phyloP scores from a whole-genome alignment of 202 grass and related monocot genomes.

The Panicum virgatum region DNA sequence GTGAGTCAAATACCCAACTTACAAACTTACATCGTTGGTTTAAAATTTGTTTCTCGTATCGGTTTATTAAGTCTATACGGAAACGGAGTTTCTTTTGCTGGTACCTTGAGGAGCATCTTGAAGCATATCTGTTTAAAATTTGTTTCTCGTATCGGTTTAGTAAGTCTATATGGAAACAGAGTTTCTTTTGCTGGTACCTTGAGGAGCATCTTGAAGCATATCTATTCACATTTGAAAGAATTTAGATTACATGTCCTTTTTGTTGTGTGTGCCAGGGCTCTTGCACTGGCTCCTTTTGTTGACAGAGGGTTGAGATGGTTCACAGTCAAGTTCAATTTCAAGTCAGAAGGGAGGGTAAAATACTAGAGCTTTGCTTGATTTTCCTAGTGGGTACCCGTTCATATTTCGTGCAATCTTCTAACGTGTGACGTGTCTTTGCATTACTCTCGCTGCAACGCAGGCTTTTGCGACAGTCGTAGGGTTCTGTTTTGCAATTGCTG shows the following conservation, averaged over 20 bases:
- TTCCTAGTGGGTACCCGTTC: not conserved
- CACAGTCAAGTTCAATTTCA: constrained; percentile 79
- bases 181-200: not conserved
- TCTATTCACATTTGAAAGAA: not conserved
- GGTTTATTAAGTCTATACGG: not conserved
- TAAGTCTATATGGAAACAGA: not conserved
- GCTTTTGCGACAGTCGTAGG: constrained; percentile 71
- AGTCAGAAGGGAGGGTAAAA: constrained; percentile 78
- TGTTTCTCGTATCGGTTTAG: not conserved
- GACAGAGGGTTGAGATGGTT: constrained; percentile 87
- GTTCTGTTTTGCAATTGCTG: constrained; percentile 63
- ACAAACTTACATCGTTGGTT: not conserved
- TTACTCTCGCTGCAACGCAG: constrained; percentile 43
- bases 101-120: not conserved
- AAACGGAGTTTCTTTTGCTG: not conserved
- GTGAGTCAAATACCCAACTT: constrained; percentile 43
- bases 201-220: constrained; percentile 9
- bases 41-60: not conserved
- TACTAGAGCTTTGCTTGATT: not conserved
- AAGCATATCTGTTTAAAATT: not conserved
- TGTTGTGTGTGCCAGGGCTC: constrained; percentile 49
- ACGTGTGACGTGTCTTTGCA: constrained; percentile 1
- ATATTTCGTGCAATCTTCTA: constrained; percentile 33
- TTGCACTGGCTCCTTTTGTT: constrained; percentile 82
- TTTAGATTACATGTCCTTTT: not conserved